Conservation (phyloP, 805 yeast genomes). For the Kluyveromyces aestuarii region DNA sequence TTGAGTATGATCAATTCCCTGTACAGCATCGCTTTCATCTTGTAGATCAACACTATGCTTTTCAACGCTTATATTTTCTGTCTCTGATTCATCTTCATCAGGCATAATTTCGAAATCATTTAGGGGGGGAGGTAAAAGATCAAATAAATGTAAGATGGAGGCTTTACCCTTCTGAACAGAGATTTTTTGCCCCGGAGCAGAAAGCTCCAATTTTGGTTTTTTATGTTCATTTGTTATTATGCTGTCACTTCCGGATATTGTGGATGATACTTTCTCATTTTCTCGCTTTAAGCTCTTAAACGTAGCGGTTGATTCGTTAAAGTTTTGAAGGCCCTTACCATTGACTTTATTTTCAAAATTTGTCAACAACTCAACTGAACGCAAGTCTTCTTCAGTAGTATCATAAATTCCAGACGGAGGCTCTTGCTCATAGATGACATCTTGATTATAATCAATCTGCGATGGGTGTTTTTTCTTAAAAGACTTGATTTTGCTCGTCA, state of each 20-base stretch:
- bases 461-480: constrained; percentile 45
- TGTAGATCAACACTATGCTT: not conserved
- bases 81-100: constrained; percentile 26
- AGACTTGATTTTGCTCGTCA: constrained; percentile 40
- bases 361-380: constrained; percentile 30
- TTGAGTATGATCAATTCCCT: not conserved
- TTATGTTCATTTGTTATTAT: constrained; percentile 13
- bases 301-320: constrained; percentile 28
- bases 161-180: not conserved
- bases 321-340: constrained; percentile 36
- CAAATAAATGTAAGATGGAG: constrained; percentile 18
- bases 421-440: constrained; percentile 65
- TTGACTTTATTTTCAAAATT: constrained; percentile 38
- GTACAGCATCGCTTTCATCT: constrained; percentile 8
- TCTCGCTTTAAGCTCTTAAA: constrained; percentile 24
- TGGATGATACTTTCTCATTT: constrained; percentile 16
- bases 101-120: constrained; percentile 38
- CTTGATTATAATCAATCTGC: constrained; percentile 75
- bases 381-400: constrained; percentile 45
- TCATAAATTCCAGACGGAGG: constrained; percentile 67
- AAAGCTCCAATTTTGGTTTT: constrained; percentile 23
- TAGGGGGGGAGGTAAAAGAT: constrained; percentile 32
- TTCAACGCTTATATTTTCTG: constrained; percentile 5
- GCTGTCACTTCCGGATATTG: constrained; percentile 3
- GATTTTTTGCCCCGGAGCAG: constrained; percentile 27